Percentiles rank a stretch among this genome's conserved stretches.
phyloP scores from a whole-genome alignment of 2,329 filamentous ascomycete genomes.

The Cyphellophora europaea region DNA sequence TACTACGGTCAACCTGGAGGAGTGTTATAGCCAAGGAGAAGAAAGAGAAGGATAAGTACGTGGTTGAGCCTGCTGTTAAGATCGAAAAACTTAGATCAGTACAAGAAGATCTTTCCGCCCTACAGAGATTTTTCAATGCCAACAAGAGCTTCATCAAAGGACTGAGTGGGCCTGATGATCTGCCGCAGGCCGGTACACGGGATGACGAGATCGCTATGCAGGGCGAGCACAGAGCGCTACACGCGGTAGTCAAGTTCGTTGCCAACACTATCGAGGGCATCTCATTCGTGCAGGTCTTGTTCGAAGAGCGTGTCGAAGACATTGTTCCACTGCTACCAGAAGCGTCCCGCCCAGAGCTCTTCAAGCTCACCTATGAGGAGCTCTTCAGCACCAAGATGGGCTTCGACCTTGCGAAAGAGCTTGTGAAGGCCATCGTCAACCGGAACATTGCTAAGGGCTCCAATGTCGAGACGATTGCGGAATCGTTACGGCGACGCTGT shows the following conservation, averaged over 20 bases:
- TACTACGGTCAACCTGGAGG: constrained; percentile 87
- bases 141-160: constrained; percentile 92
- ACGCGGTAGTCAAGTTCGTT: constrained; percentile 76
- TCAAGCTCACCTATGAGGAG: constrained; percentile 73
- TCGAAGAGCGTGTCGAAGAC: constrained; percentile 85
- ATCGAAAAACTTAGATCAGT: constrained; percentile 62
- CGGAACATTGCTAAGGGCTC: constrained; percentile 88
- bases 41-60: constrained; percentile 49
- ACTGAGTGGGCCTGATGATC: constrained; percentile 76
- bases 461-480: constrained; percentile 94
- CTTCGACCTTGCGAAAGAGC: constrained; percentile 80
- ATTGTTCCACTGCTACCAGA: constrained; percentile 72
- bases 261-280: constrained; percentile 92
- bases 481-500: constrained; percentile 82
- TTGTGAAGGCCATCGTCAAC: constrained; percentile 97
- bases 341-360: constrained; percentile 57
- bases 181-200: constrained; percentile 67
- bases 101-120: constrained; percentile 68
- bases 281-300: constrained; percentile 88
- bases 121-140: constrained; percentile 73
- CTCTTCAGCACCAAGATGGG: constrained; percentile 73
- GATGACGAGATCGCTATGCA: constrained; percentile 89
- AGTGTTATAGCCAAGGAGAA: constrained; percentile 57
- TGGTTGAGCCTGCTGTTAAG: constrained; percentile 58
- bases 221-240: constrained; percentile 86